Base-by-base conservation (phyloP, 2,329 filamentous ascomycete species). In the Monilinia fructicola region DNA sequence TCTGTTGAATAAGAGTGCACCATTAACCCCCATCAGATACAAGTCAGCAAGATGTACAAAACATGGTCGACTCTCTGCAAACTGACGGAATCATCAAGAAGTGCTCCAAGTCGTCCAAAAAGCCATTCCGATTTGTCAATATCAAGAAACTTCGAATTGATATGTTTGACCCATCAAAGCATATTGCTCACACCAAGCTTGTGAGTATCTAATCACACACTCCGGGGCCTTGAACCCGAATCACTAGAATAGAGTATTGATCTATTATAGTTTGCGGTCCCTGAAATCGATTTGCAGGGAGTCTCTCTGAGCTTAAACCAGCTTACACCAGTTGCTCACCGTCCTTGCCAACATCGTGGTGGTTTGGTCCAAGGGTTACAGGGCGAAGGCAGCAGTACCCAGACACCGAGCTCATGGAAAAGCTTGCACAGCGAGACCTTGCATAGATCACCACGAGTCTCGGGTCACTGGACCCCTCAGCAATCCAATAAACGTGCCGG, bases 11-110 rank as follows among this genome's bases (percentile, higher is more conserved):
- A 12, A 16, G 12, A 12, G 44, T 50, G 12, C 14, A 50, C 9
- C 21, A 48, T 44, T 64, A n/a, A 64, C n/a, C 26, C 40, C 14
- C 18, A 21, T 14, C 48, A 64, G 62, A 40, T 16, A 26, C 26
- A 26, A 50, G 16, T 12, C n/a, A 26, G 40, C 21, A 64, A 23
- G 40, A 48, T 6, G 58, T 53, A 69, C 54, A 28, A 66, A 18
- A 26, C 50, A 65, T 68, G 35, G 46, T 64, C 10, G 52, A 55
- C 5, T 31, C 50, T n/a, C 44, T 69, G 38, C 63, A 59, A 46
- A 46, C 62, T 4, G 64, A 68, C 48, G 67, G 61, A 35, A 44
- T 68, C 23, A 44, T 68, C 16, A 68, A 67, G 58, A 64, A 58
- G 40, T 46, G 52, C 38, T 10, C 42, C 18, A 46, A 50, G 42